phyloP scores from a whole-genome alignment of 805 yeast genomes.

The Lipomyces oligophaga region DNA sequence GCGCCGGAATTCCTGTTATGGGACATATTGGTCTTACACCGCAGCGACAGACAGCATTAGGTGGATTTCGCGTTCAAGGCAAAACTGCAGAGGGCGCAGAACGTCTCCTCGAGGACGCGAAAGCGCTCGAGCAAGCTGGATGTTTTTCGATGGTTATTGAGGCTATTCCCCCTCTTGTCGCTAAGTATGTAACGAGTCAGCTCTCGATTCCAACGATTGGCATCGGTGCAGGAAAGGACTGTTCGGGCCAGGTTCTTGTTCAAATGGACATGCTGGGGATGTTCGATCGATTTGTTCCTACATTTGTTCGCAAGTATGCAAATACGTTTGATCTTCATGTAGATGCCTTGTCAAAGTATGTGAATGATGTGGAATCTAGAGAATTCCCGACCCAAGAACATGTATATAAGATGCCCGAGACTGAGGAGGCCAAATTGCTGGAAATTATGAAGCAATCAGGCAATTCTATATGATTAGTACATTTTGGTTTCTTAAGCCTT shows the following conservation, averaged over 20 bases:
- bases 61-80: slow-evolving; percentile 91
- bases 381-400: slow-evolving; percentile 65
- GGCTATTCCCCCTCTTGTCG: slow-evolving; percentile 77
- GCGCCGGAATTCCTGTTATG: slow-evolving; percentile 79
- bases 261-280: slow-evolving; percentile 76
- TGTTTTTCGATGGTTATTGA: slow-evolving; percentile 73
- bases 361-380: slow-evolving; percentile 52
- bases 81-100: slow-evolving; percentile 50
- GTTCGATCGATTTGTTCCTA: slow-evolving; percentile 52
- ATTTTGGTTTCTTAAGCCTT: no score
- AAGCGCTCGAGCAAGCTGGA: slow-evolving; percentile 68
- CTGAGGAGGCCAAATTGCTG: slow-evolving; percentile 48
- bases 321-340: slow-evolving; percentile 49
- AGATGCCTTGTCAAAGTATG: slow-evolving; percentile 52
- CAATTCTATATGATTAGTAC: no score
- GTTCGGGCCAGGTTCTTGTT: slow-evolving; percentile 88
- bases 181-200: slow-evolving; percentile 56
- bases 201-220: slow-evolving; percentile 82
- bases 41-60: slow-evolving; percentile 69
- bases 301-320: slow-evolving; percentile 72
- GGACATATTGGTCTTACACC: slow-evolving; percentile 95
- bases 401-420: slow-evolving; percentile 66
- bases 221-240: slow-evolving; percentile 84
- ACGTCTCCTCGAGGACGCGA: slow-evolving; percentile 61
- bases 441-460: background rate